Evolutionary conservation across 257 asterid species (phyloP).

Genomic region (Penstemon barbatus): DNA sequence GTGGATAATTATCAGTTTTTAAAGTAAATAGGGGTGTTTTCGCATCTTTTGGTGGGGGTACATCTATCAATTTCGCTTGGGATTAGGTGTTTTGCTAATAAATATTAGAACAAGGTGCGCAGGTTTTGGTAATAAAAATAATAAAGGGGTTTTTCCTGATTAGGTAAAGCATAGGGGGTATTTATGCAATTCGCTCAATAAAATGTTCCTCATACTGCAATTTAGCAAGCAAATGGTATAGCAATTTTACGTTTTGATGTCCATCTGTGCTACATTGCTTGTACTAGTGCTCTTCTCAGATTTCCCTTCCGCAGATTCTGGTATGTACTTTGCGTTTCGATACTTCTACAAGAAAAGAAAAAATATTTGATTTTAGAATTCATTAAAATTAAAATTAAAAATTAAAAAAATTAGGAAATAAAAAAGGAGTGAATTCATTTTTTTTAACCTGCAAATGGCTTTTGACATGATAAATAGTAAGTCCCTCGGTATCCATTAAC

Average conservation of each 20-base stretch:
- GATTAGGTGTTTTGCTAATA: too few relatives aligned
- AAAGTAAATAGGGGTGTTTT: too few relatives aligned
- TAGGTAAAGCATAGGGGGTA: too few relatives aligned
- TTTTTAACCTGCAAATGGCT: constrained; percentile 85
- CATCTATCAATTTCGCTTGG: too few relatives aligned
- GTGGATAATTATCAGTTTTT: too few relatives aligned
- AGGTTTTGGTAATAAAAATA: too few relatives aligned
- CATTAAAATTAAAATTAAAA: background rate
- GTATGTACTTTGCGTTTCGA: constrained; percentile 66
- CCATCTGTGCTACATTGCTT: constrained; percentile 38
- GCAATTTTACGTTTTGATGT: constrained; percentile 47
- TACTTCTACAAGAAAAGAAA: constrained; percentile 55
- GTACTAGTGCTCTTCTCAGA: constrained; percentile 45
- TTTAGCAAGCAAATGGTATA: background rate
- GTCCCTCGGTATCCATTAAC: constrained; percentile 81
- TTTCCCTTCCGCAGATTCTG: constrained; percentile 69
- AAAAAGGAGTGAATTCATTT: background rate
- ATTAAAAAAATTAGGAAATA: background rate
- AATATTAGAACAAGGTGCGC: too few relatives aligned
- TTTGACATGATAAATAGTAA: constrained; percentile 88
- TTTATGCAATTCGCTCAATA: too few relatives aligned
- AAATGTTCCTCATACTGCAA: background rate
- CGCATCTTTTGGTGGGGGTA: too few relatives aligned
- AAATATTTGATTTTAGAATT: background rate
- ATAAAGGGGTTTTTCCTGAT: too few relatives aligned